Conservation (phyloP, 805 yeast species). For the Torulaspora indica region DNA sequence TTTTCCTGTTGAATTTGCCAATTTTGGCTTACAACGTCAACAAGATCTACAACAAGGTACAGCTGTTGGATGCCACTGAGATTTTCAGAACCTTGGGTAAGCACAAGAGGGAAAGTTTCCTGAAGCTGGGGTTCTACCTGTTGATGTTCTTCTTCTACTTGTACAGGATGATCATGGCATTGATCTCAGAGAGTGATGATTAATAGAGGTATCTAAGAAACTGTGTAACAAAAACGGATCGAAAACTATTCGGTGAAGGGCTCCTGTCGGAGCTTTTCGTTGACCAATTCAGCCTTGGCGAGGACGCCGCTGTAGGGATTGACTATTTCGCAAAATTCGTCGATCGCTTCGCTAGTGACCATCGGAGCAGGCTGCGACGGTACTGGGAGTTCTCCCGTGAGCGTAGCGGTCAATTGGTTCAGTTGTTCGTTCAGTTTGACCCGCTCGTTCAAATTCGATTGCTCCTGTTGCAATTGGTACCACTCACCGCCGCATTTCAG, state of each 20-base stretch:
- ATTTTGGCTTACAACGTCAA: constrained; percentile 77
- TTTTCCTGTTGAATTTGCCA: constrained; percentile 77
- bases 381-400: constrained; percentile 5
- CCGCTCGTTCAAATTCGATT: constrained; percentile 13
- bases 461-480: constrained; percentile 17
- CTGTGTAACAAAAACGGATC: constrained; percentile 1
- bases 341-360: constrained; percentile 4
- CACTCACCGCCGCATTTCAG: constrained; percentile 18
- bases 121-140: constrained; percentile 87
- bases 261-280: constrained; percentile 5
- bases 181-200: constrained; percentile 60
- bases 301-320: constrained; percentile 24
- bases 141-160: constrained; percentile 91
- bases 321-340: constrained; percentile 12
- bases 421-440: constrained; percentile 15
- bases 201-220: constrained; percentile 2
- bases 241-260: too few species aligned
- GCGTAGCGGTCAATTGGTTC: constrained; percentile 12
- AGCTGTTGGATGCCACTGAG: constrained; percentile 92
- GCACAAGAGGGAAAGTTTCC: constrained; percentile 87
- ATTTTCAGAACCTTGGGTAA: constrained; percentile 89
- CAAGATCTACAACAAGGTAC: constrained; percentile 73
- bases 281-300: constrained; percentile 16
- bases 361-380: not conserved
- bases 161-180: constrained; percentile 92